Evolutionary conservation across 2,329 filamentous ascomycete genomes (phyloP), one percentile per base, ranked within the genome.

Genomic region (Botryotinia calthae): DNA sequence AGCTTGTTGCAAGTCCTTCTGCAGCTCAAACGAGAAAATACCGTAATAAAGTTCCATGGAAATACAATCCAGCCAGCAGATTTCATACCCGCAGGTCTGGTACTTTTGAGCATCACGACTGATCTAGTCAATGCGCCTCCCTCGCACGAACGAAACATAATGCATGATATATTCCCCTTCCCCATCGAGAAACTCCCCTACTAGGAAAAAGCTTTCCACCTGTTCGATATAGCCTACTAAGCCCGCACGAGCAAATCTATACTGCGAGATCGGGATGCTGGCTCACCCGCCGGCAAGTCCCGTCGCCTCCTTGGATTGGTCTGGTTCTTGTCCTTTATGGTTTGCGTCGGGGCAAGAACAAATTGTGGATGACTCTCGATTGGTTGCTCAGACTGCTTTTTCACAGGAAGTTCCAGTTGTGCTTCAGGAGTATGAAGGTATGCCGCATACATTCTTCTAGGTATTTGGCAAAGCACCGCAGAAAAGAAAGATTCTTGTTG

Each of bases 381-480:
- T 71, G 16, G 18, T 64, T 3, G 69, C 69, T 9, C 51, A 71
- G 51, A 62, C 22, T 18, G 69, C 69, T 8, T 62, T 34, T 64
- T 22, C 42, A 18, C 69, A 64, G 42, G 58, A 58, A 3, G 69
- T 71, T 22, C 25, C 28, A 22, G 58, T 64, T 51, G 56, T 40
- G 22, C 61, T 62, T 20, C 40, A 31, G 20, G 44, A 71, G 25
- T 64, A 71, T 54, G 28, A 48, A 28, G 69, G 69, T 2, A 71
- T 71, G 69, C 69, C 58, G 5, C 69, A 64, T 64, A 54, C 59
- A 20, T 71, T 71, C 58, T 44, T 54, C 40, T 71, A 40, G 54
- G 7, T 63, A 16, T n/a, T 63, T 42, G 16, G 59, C 12, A 40
- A 61, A n/a, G 58, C 58, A 40, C 58, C 58, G 22, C 58, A 62